A percentile compares a stretch with the other conserved stretches of the same genome.
These are phyloP conservation scores for Hippophae tibetana DNA, from an alignment of 306 rosid genomes.

Conservation along the genomic window DNA sequence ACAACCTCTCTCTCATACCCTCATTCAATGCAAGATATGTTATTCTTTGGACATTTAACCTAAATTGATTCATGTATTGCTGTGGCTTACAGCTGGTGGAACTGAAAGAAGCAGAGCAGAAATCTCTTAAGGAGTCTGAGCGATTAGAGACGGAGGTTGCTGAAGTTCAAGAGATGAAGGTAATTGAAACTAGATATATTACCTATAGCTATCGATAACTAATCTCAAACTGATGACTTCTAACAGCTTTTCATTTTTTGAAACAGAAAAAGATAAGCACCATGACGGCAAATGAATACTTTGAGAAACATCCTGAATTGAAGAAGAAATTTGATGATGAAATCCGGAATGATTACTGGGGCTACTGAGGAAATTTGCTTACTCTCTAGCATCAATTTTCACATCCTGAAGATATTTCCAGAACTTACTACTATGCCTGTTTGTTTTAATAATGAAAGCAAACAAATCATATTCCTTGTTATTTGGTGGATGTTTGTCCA, in stretches of 20 bases:
- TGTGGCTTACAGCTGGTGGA: conserved; percentile 57
- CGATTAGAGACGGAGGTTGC: conserved; percentile 80
- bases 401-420: conserved; percentile 25
- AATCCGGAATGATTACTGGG: conserved; percentile 88
- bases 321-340: conserved; percentile 93
- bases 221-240: conserved; percentile 10
- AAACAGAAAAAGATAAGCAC: conserved; percentile 74
- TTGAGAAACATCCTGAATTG: conserved; percentile 77
- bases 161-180: conserved; percentile 85
- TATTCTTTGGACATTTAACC: background rate
- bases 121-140: conserved; percentile 83
- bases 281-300: conserved; percentile 96
- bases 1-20: background rate
- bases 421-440: conserved; percentile 24
- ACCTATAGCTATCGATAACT: background rate
- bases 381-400: conserved; percentile 4
- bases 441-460: conserved; percentile 43
- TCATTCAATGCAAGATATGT: background rate
- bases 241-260: conserved; percentile 14
- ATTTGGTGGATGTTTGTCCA: conserved; percentile 24
- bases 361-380: conserved; percentile 44
- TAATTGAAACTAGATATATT: conserved; percentile 19
- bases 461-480: conserved; percentile 34
- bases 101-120: conserved; percentile 80
- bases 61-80: conserved; percentile 2